Evolutionary conservation across 768 basidiomycete genomes (phyloP).

Genomic region (Daedalea quercina): DNA sequence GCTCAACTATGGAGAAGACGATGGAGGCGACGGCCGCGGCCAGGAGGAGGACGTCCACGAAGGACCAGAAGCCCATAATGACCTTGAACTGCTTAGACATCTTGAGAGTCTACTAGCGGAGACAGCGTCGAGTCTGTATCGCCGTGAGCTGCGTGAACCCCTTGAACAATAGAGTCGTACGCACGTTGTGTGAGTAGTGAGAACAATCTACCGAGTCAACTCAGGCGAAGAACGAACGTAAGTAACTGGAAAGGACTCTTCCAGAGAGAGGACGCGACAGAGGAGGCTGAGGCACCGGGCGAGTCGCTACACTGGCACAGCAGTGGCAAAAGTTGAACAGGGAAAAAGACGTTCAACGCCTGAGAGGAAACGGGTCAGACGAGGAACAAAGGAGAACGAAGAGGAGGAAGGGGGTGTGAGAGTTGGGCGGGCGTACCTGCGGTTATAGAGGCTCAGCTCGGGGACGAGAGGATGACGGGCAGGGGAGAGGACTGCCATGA

Average conservation of each 20-base stretch:
- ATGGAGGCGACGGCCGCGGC: slow-evolving; percentile 62
- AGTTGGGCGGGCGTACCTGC: slow-evolving; percentile 11
- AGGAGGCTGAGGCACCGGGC: slow-evolving; percentile 36
- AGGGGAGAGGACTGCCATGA: slow-evolving; percentile 10
- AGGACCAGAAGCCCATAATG: slow-evolving; percentile 66
- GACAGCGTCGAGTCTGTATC: slow-evolving; percentile 15
- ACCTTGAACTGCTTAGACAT: slow-evolving; percentile 54
- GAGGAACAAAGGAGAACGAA: slow-evolving; percentile 24
- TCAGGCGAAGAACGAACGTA: slow-evolving; percentile 9
- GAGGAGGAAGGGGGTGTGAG: slow-evolving; percentile 13
- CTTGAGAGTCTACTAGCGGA: slow-evolving; percentile 19
- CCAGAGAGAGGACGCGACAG: slow-evolving; percentile 44
- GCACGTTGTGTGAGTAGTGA: slow-evolving; percentile 4
- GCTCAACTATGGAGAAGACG: slow-evolving; percentile 67
- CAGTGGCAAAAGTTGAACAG: slow-evolving; percentile 27
- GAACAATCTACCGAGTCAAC: slow-evolving; percentile 13
- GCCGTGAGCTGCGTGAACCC: not conserved
- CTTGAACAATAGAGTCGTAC: not conserved
- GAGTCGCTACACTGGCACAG: slow-evolving; percentile 4
- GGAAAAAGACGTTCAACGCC: slow-evolving; percentile 68
- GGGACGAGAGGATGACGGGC: slow-evolving; percentile 1
- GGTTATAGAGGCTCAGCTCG: slow-evolving; percentile 10
- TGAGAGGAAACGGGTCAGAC: slow-evolving; percentile 29
- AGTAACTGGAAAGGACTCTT: slow-evolving; percentile 32
- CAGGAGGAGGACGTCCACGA: slow-evolving; percentile 64